Evolutionary conservation across 805 yeast genomes (phyloP), one percentile per base, ranked within the genome.

Genomic region (Saccharomycopsis sp.): DNA sequence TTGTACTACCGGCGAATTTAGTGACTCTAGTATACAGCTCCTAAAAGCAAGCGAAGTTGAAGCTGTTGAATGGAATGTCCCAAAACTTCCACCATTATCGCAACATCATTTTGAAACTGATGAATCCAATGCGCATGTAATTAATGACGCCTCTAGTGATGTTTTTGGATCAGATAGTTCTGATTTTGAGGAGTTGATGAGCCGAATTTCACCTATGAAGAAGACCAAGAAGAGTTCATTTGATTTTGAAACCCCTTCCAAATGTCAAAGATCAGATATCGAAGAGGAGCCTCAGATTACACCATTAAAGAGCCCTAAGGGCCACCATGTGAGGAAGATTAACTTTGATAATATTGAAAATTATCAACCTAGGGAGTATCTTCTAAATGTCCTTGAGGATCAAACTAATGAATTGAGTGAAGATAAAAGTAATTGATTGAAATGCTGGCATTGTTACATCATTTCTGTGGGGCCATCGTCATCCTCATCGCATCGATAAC

Each of bases 141-240:
- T 31, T 8, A 31, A 20, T 31, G 35, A 27, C 11, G 22, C n/a
- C 34, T 39, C 38, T 11, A 20, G 16, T 13, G 47, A 43, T 19
- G 47, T 19, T 27, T 43, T 28, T 13, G 23, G 22, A 5, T 43
- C 47, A 13, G 47, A 43, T 24, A 11, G 16, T 11, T 16, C 26
- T 6, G 47, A 43, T 9, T 22, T 38, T 22, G 42, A 38, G 14
- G 42, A 20, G 11, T 38, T 43, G 4, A 20, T 43, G 24, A 38
- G 13, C 4, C 22, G 43, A 14, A 31, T 43, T 4, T 43, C 47
- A 5, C 47, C 41, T 13, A 38, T 29, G 3, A 43, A 43, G 33
- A 42, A 27, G 14, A 17, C 31, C 4, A 34, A 27, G 17, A 27
- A 17, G 17, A 36, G n/a, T 16, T 14, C 35, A 11, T 14, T 26